A percentile compares a stretch with the other conserved stretches of the same genome.
Evolutionary conservation across 2,329 filamentous ascomycete genomes (phyloP).

Genomic region (Penicillium occitanis): DNA sequence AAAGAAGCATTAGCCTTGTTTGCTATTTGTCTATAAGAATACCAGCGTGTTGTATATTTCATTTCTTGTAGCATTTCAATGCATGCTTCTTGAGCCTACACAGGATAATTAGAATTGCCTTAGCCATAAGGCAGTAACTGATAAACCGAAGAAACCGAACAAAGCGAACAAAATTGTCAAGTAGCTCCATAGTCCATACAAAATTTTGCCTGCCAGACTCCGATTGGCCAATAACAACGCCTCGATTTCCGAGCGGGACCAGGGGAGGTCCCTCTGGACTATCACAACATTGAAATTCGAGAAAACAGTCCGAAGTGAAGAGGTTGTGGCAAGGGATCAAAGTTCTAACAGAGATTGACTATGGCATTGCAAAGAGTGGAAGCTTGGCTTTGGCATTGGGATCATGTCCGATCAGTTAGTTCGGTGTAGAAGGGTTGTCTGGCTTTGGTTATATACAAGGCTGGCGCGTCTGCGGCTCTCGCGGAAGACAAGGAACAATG

Average conservation of each 20-base stretch:
- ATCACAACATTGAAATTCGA: not conserved
- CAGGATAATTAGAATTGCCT: not conserved
- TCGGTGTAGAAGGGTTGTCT: not conserved
- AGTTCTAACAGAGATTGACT: not conserved
- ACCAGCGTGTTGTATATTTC: conserved; percentile 1
- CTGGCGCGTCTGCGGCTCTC: conserved; percentile 9
- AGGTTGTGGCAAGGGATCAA: not conserved
- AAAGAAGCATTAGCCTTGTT: conserved; percentile 39
- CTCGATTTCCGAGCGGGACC: not conserved
- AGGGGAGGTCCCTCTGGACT: not conserved
- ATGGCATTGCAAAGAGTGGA: not conserved
- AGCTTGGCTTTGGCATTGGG: not conserved
- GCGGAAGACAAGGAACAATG: not conserved
- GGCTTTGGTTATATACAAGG: not conserved
- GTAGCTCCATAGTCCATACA: conserved; percentile 3
- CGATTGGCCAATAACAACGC: conserved; percentile 2
- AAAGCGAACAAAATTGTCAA: not conserved
- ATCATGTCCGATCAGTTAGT: not conserved
- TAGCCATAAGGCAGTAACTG: not conserved
- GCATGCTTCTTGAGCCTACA: not conserved
- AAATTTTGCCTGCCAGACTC: conserved; percentile 7
- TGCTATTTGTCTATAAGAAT: conserved; percentile 22
- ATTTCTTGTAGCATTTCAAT: not conserved
- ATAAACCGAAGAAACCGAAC: not conserved
- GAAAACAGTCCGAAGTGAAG: not conserved